These are phyloP conservation scores for Chlorella sp. DNA, from an alignment of 139 green algal genomes.

Conservation along the genomic window DNA sequence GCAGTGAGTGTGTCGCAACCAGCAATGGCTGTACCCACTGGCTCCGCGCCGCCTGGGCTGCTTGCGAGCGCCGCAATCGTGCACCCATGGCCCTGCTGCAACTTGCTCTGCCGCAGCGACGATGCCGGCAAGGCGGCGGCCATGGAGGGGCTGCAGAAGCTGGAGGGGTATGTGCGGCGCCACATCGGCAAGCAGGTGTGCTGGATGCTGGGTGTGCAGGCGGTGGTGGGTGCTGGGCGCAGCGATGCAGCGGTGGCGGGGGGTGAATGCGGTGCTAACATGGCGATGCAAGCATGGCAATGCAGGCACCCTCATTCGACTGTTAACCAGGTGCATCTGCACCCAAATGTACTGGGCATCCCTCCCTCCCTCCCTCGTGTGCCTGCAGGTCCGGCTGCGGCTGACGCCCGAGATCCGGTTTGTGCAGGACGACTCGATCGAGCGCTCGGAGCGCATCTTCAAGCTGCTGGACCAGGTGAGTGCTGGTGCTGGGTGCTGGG, in stretches of 20 bases:
- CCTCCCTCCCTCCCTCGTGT: background rate
- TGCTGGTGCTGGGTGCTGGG: background rate
- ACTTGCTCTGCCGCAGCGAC: slow-evolving; percentile 39
- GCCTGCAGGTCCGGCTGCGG: slow-evolving; percentile 60
- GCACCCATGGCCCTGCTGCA: too few species aligned
- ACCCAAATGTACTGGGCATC: background rate
- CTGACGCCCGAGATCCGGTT: slow-evolving; percentile 91
- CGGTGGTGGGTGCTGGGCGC: too few species aligned
- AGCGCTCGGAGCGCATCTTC: slow-evolving; percentile 69
- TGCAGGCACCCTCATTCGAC: too few species aligned
- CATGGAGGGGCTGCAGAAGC: slow-evolving; percentile 74
- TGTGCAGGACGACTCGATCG: slow-evolving; percentile 83
- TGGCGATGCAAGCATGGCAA: too few species aligned
- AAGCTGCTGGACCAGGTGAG: slow-evolving; percentile 43
- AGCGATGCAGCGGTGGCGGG: too few species aligned
- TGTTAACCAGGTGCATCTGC: background rate
- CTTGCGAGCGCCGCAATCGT: too few species aligned
- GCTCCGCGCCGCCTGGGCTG: too few species aligned
- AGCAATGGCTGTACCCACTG: too few species aligned
- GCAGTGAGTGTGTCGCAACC: too few species aligned
- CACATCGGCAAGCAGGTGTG: slow-evolving; percentile 72
- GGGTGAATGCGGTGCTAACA: too few species aligned
- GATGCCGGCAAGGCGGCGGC: slow-evolving; percentile 69
- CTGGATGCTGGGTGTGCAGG: background rate
- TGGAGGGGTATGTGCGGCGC: slow-evolving; percentile 85